These are phyloP conservation scores for Plasmodium berghei DNA, from an alignment of 169 alveolate genomes.

Conservation along the genomic window DNA sequence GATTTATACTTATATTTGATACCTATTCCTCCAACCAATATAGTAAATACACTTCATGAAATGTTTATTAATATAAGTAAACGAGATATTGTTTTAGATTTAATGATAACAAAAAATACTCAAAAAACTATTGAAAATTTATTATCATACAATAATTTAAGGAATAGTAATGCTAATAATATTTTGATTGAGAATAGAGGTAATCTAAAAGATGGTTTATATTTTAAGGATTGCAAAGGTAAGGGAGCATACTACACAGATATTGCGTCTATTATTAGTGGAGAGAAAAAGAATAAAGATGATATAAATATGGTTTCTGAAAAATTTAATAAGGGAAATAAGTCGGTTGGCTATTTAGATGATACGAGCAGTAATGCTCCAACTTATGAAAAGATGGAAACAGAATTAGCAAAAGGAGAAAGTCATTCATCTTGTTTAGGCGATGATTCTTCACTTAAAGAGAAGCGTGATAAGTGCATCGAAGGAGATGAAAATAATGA, in stretches of 20 bases:
- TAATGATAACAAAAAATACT: conserved; percentile 69
- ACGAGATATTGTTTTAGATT: conserved; percentile 63
- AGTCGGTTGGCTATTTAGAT: neutral
- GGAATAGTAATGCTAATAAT: neutral
- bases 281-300: neutral
- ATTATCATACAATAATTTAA: conserved; percentile 5
- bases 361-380: neutral
- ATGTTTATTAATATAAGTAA: conserved; percentile 57
- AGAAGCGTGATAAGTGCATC: neutral
- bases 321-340: too few species aligned
- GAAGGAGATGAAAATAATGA: neutral
- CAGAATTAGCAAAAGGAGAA: neutral
- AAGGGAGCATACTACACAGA: too few species aligned
- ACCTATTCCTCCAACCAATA: conserved; percentile 75
- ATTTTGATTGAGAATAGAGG: neutral
- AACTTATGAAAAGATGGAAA: neutral
- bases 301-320: neutral
- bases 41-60: conserved; percentile 58
- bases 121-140: conserved; percentile 71
- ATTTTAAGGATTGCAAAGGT: too few species aligned
- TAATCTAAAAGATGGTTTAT: too few species aligned
- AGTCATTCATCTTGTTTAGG: neutral
- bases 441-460: neutral
- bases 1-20: conserved; percentile 55
- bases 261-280: neutral